Percentiles rank a stretch among this genome's conserved stretches.
Evolutionary conservation across 139 green algal species (phyloP).

Genomic region (Tetradesmus obliquus): DNA sequence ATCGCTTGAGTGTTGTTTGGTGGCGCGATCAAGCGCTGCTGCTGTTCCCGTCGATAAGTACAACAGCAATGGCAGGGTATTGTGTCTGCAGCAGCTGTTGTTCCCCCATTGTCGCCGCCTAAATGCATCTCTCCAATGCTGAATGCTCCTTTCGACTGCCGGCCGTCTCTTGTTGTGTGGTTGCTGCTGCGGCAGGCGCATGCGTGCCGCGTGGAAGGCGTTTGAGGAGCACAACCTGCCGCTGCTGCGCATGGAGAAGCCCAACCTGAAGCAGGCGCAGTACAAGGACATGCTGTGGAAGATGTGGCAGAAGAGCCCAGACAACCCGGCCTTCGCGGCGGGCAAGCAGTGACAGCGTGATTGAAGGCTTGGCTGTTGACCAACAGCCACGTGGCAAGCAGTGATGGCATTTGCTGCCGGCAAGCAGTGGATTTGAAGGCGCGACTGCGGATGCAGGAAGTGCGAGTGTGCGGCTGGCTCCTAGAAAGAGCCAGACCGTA

Average conservation of each 20-base stretch:
- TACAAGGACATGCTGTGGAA: constrained; percentile 78
- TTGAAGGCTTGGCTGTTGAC: not conserved
- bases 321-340: constrained; percentile 57
- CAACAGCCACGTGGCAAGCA: not conserved
- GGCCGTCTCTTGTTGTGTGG: too few species aligned
- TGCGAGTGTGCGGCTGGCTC: too few species aligned
- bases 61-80: too few species aligned
- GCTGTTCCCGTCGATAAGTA: too few species aligned
- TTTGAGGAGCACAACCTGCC: constrained; percentile 75
- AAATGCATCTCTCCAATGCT: too few species aligned
- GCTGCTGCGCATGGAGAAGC: constrained; percentile 78
- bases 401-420: not conserved
- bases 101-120: too few species aligned
- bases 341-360: not conserved
- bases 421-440: too few species aligned
- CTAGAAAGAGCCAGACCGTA: too few species aligned
- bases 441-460: too few species aligned
- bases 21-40: too few species aligned
- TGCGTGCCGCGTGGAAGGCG: constrained; percentile 75
- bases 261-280: constrained; percentile 68
- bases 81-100: too few species aligned
- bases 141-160: too few species aligned
- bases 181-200: constrained; percentile 46
- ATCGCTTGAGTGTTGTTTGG: constrained; percentile 4
- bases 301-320: constrained; percentile 71